phyloP scores from a whole-genome alignment of 208 protist genomes.

The Trypanosoma vivax region DNA sequence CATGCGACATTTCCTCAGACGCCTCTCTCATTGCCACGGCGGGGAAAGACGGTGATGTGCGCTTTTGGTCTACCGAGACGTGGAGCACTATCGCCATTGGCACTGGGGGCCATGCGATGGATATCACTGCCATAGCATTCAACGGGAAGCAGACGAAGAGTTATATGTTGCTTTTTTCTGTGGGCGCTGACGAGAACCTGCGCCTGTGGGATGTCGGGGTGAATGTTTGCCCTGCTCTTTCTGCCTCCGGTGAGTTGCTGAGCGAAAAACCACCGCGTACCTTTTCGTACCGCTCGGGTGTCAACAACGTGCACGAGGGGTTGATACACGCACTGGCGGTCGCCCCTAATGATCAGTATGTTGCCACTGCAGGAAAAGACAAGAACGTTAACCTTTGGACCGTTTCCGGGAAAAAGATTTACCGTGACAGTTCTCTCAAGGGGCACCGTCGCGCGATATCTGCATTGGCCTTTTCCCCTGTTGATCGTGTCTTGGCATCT shows the following conservation, averaged over 20 bases:
- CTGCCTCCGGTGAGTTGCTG: background rate
- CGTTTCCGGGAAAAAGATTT: conserved; percentile 72
- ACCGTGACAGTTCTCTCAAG: conserved; percentile 62
- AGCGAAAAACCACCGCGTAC: conserved; percentile 1
- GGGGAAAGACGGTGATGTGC: conserved; percentile 75
- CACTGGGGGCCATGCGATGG: conserved; percentile 61
- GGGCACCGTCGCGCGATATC: conserved; percentile 83
- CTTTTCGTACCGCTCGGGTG: conserved; percentile 52
- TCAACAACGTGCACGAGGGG: conserved; percentile 74
- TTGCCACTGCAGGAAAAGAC: conserved; percentile 88
- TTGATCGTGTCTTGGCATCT: conserved; percentile 80
- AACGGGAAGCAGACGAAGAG: conserved; percentile 57
- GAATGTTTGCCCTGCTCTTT: conserved; percentile 26
- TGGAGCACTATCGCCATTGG: conserved; percentile 63
- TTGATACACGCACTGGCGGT: conserved; percentile 74
- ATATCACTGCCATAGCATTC: conserved; percentile 72
- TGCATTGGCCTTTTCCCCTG: conserved; percentile 66
- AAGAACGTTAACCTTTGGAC: conserved; percentile 80
- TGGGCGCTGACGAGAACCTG: conserved; percentile 72
- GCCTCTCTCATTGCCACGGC: conserved; percentile 71
- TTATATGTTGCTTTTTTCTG: conserved; percentile 70
- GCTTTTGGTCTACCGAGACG: conserved; percentile 76
- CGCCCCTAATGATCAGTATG: conserved; percentile 84
- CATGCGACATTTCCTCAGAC: conserved; percentile 63
- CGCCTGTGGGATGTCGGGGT: conserved; percentile 77